Conservation (phyloP, 371 early-diverging fungal species). For the Paraphysoderma sedebokerense region DNA sequence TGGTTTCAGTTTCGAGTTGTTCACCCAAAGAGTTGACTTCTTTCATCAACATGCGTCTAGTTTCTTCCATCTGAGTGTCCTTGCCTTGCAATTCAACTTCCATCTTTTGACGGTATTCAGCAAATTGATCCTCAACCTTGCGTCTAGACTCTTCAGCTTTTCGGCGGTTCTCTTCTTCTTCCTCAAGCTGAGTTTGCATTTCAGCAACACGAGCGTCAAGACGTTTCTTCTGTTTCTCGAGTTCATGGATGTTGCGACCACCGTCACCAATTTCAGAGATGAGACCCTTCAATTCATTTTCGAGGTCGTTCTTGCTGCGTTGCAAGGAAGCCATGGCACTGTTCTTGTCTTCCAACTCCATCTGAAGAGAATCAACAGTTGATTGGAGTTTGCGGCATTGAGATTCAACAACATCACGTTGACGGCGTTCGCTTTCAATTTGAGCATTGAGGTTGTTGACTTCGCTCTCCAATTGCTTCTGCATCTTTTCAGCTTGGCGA, state of each 20-base stretch:
- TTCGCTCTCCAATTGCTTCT: slow-evolving; percentile 38
- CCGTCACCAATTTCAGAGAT: slow-evolving; percentile 63
- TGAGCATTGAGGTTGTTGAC: slow-evolving; percentile 24
- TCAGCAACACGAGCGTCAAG: slow-evolving; percentile 41
- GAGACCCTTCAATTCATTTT: slow-evolving; percentile 45
- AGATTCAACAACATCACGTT: slow-evolving; percentile 40
- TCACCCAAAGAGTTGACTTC: slow-evolving; percentile 61
- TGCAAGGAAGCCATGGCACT: slow-evolving; percentile 27
- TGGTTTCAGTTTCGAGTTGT: slow-evolving; percentile 41
- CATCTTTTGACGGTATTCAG: slow-evolving; percentile 35
- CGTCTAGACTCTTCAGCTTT: slow-evolving; percentile 47
- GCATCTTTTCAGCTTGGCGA: slow-evolving; percentile 33
- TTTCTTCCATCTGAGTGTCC: slow-evolving; percentile 52
- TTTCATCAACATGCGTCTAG: slow-evolving; percentile 43
- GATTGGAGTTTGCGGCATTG: slow-evolving; percentile 34
- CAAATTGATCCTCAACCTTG: slow-evolving; percentile 39
- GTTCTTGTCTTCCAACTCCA: slow-evolving; percentile 34
- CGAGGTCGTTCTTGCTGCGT: slow-evolving; percentile 46
- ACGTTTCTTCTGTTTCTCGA: slow-evolving; percentile 37
- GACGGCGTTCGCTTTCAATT: slow-evolving; percentile 43
- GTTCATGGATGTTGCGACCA: slow-evolving; percentile 51
- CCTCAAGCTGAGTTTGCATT: slow-evolving; percentile 36
- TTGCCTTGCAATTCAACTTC: slow-evolving; percentile 47
- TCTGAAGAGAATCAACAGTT: slow-evolving; percentile 30
- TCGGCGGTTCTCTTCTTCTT: slow-evolving; percentile 28